phyloP scores from a whole-genome alignment of 352 stramenopile species.

The Globisporangium irregulare region DNA sequence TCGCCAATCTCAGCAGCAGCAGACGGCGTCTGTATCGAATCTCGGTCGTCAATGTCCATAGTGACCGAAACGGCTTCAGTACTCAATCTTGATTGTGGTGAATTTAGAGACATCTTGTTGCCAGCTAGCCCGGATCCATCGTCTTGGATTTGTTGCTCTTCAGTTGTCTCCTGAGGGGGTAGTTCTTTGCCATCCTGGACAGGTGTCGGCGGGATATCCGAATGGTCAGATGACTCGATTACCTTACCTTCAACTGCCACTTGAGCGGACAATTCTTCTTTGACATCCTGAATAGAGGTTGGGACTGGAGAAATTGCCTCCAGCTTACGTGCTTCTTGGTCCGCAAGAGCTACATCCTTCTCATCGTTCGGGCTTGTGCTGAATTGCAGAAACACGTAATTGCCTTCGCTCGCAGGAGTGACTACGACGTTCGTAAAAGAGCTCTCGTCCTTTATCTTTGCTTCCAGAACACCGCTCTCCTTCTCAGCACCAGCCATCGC shows the following conservation, averaged over 20 bases:
- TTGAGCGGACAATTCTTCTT: background rate
- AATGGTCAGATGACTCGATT: background rate
- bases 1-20: background rate
- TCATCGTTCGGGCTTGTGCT: background rate
- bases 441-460: background rate
- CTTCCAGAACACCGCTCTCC: background rate
- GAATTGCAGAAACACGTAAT: slow-evolving; percentile 6
- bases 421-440: background rate
- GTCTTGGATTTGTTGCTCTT: background rate
- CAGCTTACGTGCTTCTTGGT: background rate
- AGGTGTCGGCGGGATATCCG: background rate
- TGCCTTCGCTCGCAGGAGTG: background rate
- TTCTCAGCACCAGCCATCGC: slow-evolving; percentile 5
- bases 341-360: background rate
- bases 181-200: background rate
- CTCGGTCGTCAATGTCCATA: background rate
- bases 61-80: background rate
- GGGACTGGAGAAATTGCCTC: background rate
- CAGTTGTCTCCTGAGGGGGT: background rate
- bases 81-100: background rate
- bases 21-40: background rate
- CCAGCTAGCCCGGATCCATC: background rate
- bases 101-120: background rate
- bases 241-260: background rate
- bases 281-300: background rate